Evolutionary conservation across 2,329 filamentous ascomycete species (phyloP).

Genomic region (Trichoderma koningiopsis): DNA sequence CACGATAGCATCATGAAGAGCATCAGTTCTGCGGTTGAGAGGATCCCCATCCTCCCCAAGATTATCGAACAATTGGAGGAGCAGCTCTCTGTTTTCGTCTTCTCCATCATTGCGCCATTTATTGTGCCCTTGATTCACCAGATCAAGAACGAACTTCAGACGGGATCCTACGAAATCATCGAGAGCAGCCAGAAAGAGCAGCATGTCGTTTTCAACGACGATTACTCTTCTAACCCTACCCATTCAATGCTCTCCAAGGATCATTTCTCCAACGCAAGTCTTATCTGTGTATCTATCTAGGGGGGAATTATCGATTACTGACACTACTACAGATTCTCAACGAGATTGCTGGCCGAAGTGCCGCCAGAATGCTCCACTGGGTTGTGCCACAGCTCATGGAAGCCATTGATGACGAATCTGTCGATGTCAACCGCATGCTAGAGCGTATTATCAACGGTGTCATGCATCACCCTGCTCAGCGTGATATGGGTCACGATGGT

Average conservation of each 20-base stretch:
- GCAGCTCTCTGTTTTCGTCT: conserved; percentile 85
- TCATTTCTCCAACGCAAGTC: conserved; percentile 78
- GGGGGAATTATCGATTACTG: background rate
- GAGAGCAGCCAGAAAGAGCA: conserved; percentile 82
- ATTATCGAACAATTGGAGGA: conserved; percentile 85
- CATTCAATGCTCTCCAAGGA: conserved; percentile 97
- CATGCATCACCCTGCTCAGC: conserved; percentile 84
- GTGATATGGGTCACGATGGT: conserved; percentile 68
- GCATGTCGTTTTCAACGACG: conserved; percentile 81
- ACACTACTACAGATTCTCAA: conserved; percentile 64
- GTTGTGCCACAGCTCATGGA: conserved; percentile 86
- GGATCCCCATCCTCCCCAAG: conserved; percentile 82
- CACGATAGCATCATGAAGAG: conserved; percentile 84
- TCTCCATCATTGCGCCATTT: conserved; percentile 87
- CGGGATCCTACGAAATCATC: conserved; percentile 85
- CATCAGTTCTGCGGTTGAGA: conserved; percentile 77
- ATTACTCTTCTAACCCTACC: conserved; percentile 76
- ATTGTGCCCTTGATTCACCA: conserved; percentile 83
- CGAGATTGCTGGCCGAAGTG: conserved; percentile 81
- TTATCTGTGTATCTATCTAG: background rate
- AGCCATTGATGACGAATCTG: conserved; percentile 77
- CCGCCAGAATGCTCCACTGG: conserved; percentile 78
- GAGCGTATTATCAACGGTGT: conserved; percentile 79
- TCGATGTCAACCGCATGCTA: conserved; percentile 70
- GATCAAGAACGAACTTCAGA: conserved; percentile 83